Conservation (phyloP, 1,139 yeast genomes). For the Kodamaea arcana region DNA sequence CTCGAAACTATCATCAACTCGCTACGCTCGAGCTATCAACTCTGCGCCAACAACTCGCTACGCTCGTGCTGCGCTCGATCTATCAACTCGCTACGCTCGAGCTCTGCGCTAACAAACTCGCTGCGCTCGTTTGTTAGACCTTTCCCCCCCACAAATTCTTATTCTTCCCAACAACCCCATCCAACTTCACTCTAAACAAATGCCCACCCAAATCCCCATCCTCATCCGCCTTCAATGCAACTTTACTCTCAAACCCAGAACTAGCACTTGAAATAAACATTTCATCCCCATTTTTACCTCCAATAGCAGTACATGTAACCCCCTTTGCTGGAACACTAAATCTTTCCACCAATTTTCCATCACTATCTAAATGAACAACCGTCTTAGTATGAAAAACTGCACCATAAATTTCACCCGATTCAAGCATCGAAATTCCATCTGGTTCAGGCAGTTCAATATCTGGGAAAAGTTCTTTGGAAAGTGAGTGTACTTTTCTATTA, state of each 20-base stretch:
- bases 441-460: conserved; percentile 53
- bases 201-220: conserved; percentile 49
- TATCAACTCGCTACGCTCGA: too few relatives aligned
- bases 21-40: too few relatives aligned
- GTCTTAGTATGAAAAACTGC: conserved; percentile 64
- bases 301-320: conserved; percentile 68
- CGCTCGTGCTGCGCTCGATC: too few relatives aligned
- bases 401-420: conserved; percentile 58
- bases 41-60: too few relatives aligned
- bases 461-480: conserved; percentile 31
- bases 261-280: conserved; percentile 70
- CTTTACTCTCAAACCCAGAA: conserved; percentile 35
- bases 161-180: conserved; percentile 20
- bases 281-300: conserved; percentile 57
- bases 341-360: conserved; percentile 48
- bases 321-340: conserved; percentile 53
- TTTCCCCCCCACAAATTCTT: conserved; percentile 32
- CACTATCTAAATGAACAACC: conserved; percentile 49
- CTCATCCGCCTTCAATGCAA: conserved; percentile 25
- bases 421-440: conserved; percentile 72
- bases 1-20: too few relatives aligned
- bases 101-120: too few relatives aligned
- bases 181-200: conserved; percentile 25
- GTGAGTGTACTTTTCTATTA: conserved; percentile 42
- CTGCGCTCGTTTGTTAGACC: too few relatives aligned